These are phyloP conservation scores for Fragaria vesca DNA, from an alignment of 306 rosid species.

Conservation along the genomic window DNA sequence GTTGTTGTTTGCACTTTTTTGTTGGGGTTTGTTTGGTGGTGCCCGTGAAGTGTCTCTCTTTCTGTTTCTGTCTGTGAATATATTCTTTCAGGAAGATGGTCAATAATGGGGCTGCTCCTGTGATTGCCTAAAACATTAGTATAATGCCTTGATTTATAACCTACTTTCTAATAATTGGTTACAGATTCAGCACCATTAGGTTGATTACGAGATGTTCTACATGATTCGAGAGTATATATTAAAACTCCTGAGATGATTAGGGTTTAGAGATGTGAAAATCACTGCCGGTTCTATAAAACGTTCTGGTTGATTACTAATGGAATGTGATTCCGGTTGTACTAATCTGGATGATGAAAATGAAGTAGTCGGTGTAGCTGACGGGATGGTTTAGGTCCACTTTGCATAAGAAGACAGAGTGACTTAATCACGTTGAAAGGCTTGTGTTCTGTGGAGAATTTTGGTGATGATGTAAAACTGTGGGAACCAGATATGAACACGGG, in stretches of 20 bases:
- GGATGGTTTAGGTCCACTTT: conserved; percentile 9
- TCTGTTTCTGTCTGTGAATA: conserved; percentile 48
- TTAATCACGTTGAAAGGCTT: not conserved
- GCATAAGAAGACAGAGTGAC: not conserved
- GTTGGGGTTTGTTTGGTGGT: conserved; percentile 48
- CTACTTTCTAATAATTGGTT: conserved; percentile 8
- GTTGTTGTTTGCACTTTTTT: conserved; percentile 29
- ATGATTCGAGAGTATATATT: not conserved
- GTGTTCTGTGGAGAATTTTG: conserved; percentile 9
- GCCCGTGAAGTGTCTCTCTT: conserved; percentile 67
- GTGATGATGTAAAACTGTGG: conserved; percentile 15
- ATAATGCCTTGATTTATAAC: not conserved
- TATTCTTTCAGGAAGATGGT: conserved; percentile 35
- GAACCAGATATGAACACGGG: not conserved
- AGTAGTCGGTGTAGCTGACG: conserved; percentile 13
- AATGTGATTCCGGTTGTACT: not conserved
- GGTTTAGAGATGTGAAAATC: not conserved
- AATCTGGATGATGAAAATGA: not conserved
- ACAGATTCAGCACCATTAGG: not conserved
- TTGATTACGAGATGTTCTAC: not conserved
- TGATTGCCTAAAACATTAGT: conserved; percentile 1
- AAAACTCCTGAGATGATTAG: not conserved
- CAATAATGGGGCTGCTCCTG: conserved; percentile 9
- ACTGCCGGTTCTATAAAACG: not conserved
- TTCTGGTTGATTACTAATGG: not conserved